Evolutionary conservation across 345 rosid species (phyloP).

Genomic region (Gynandropsis gynandra): DNA sequence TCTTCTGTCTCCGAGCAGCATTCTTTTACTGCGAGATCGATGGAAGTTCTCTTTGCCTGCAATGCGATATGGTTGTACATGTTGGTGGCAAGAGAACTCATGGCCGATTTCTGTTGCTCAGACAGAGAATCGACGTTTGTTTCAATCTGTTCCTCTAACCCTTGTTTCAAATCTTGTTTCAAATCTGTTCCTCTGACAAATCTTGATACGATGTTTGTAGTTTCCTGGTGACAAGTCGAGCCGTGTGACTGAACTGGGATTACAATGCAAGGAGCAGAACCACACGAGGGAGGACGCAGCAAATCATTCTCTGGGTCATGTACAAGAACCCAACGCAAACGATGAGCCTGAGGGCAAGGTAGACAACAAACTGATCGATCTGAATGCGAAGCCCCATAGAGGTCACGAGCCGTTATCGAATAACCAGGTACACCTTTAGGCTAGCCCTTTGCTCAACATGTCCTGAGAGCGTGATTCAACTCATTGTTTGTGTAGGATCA

Average conservation of each 20-base stretch:
- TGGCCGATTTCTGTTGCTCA: constrained; percentile 51
- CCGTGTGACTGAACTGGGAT: constrained; percentile 29
- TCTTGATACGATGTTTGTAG: constrained; percentile 34
- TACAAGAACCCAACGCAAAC: constrained; percentile 26
- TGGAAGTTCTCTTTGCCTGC: constrained; percentile 77
- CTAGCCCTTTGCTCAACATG: background rate
- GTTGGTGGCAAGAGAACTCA: constrained; percentile 79
- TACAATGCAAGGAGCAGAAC: constrained; percentile 27
- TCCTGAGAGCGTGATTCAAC: background rate
- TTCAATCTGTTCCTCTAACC: background rate
- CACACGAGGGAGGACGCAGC: constrained; percentile 31
- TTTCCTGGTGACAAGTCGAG: constrained; percentile 63
- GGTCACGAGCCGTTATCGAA: constrained; percentile 46
- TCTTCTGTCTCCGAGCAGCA: constrained; percentile 31
- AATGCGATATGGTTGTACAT: constrained; percentile 81
- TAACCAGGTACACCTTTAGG: constrained; percentile 40
- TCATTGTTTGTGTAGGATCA: constrained; percentile 24
- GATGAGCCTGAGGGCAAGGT: constrained; percentile 31
- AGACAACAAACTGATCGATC: constrained; percentile 52
- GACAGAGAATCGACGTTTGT: constrained; percentile 76
- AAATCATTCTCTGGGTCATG: constrained; percentile 30
- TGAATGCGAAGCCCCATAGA: constrained; percentile 62
- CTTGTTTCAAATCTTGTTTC: background rate
- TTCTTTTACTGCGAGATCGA: constrained; percentile 87
- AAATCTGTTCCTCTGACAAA: background rate